phyloP scores from a whole-genome alignment of 148 eudicot species.

The Suaeda aralocaspica region DNA sequence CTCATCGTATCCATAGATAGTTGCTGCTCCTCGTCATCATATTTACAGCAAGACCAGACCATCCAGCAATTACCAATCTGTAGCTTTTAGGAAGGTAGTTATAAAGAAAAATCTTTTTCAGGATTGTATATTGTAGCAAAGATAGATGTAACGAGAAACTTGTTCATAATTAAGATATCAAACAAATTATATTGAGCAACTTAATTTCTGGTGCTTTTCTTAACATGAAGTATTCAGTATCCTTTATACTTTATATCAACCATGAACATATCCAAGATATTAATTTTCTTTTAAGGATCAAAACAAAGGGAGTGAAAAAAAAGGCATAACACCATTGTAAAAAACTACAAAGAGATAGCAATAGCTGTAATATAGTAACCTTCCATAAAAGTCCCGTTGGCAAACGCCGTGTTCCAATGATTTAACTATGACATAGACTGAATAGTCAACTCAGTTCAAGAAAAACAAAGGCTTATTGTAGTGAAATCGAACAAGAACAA shows the following conservation, averaged over 20 bases:
- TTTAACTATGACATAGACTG: neutral
- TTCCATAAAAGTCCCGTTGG: neutral
- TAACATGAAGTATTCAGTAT: too few species aligned
- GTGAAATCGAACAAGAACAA: neutral
- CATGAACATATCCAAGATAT: too few species aligned
- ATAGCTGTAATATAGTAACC: neutral
- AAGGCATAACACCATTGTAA: neutral
- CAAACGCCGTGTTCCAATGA: constrained; percentile 4
- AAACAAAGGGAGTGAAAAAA: neutral
- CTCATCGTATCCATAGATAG: constrained; percentile 22
- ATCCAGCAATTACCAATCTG: neutral
- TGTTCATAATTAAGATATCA: neutral
- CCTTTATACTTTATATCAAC: too few species aligned
- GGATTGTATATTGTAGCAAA: neutral
- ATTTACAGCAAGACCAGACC: constrained; percentile 1
- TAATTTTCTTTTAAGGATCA: too few species aligned
- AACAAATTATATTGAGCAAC: neutral
- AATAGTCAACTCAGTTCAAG: neutral
- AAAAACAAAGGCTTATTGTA: neutral
- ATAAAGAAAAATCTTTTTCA: neutral
- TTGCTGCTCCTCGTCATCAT: neutral
- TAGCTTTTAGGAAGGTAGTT: neutral
- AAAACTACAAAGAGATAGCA: neutral
- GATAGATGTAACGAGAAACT: neutral
- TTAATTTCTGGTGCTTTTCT: neutral